phyloP scores from a whole-genome alignment of 2,329 filamentous ascomycete genomes.

The Exserohilum turcica region DNA sequence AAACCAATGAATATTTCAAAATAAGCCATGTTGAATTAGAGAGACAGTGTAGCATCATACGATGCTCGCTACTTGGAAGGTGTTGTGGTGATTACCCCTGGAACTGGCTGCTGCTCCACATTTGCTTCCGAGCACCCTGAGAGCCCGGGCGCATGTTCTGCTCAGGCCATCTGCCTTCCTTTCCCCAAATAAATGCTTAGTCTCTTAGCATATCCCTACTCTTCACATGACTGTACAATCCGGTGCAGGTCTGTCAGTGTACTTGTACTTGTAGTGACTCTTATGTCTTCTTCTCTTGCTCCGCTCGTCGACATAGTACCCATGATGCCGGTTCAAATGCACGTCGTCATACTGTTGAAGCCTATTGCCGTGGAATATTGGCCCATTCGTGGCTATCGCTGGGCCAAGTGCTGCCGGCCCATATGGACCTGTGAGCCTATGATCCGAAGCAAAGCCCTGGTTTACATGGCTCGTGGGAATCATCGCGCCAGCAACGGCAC shows the following conservation, averaged over 20 bases:
- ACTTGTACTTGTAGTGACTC: conserved; percentile 29
- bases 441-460: conserved; percentile 20
- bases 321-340: conserved; percentile 13
- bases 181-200: background rate
- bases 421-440: conserved; percentile 29
- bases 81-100: background rate
- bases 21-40: background rate
- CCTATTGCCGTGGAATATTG: conserved; percentile 2
- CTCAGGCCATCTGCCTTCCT: background rate
- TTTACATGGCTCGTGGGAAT: conserved; percentile 12
- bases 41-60: background rate
- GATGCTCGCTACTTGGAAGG: background rate
- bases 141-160: background rate
- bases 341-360: conserved; percentile 9
- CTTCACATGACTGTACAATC: conserved; percentile 30
- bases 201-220: background rate
- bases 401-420: conserved; percentile 1
- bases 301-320: conserved; percentile 7
- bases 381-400: conserved; percentile 7
- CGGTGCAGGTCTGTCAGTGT: conserved; percentile 24
- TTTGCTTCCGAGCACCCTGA: background rate
- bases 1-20: background rate
- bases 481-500: conserved; percentile 19
- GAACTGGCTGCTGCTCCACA: background rate
- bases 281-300: conserved; percentile 21